Conservation (phyloP, 1,284 basidiomycete genomes). For the Athelia sp. region DNA sequence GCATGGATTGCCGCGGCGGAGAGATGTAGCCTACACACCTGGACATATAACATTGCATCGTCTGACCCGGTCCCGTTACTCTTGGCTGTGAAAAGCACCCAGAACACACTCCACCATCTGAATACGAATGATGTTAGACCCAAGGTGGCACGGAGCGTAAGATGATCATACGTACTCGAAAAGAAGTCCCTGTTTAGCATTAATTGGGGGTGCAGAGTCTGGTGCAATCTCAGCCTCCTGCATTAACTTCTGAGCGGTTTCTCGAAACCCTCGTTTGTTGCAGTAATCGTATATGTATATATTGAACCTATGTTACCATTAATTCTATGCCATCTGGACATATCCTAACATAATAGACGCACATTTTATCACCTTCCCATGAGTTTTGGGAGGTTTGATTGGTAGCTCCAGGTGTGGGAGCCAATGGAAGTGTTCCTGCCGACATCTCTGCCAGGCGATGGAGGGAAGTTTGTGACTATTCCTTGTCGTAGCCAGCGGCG, state of each 20-base stretch:
- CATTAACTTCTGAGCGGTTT: slow-evolving; percentile 61
- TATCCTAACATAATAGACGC: slow-evolving; percentile 14
- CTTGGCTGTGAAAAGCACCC: slow-evolving; percentile 77
- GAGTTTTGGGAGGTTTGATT: slow-evolving; percentile 22
- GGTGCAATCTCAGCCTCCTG: slow-evolving; percentile 56
- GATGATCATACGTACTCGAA: slow-evolving; percentile 61
- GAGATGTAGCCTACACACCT: slow-evolving; percentile 38
- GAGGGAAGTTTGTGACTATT: neutral
- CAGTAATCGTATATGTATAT: slow-evolving; percentile 84
- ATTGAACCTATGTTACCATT: slow-evolving; percentile 57
- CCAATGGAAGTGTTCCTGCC: slow-evolving; percentile 18
- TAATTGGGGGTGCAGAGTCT: slow-evolving; percentile 66
- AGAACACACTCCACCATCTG: slow-evolving; percentile 86
- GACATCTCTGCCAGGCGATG: slow-evolving; percentile 13
- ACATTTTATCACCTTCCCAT: slow-evolving; percentile 59
- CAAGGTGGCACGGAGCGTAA: neutral
- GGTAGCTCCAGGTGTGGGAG: slow-evolving; percentile 3
- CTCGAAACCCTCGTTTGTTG: slow-evolving; percentile 66
- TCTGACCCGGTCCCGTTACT: slow-evolving; percentile 56
- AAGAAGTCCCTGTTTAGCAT: slow-evolving; percentile 73
- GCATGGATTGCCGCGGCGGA: slow-evolving; percentile 2
- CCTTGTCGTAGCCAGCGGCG: neutral
- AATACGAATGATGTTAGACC: slow-evolving; percentile 5
- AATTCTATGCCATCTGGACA: slow-evolving; percentile 2
- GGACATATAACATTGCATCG: slow-evolving; percentile 65